A percentile compares a stretch with the other conserved stretches of the same genome.
Conservation (phyloP, 345 rosid species). For the Melaleuca quinquenervia region DNA sequence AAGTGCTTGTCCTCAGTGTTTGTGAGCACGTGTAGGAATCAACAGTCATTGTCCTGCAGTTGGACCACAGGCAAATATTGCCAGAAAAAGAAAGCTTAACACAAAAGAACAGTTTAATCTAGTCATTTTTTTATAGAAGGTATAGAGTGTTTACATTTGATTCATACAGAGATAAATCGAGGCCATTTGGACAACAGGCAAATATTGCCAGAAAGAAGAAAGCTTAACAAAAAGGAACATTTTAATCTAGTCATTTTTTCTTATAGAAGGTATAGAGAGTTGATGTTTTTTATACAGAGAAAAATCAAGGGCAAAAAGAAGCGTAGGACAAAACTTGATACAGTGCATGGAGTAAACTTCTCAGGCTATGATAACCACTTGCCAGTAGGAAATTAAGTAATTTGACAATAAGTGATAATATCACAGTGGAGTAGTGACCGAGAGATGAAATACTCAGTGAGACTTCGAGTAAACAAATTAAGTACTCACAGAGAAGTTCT, state of each 20-base stretch:
- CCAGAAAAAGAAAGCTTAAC: background rate
- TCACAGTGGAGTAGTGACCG: background rate
- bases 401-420: background rate
- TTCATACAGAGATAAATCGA: too few species aligned
- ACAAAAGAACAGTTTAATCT: background rate
- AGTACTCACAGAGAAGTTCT: slow-evolving; percentile 73
- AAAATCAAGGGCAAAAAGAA: background rate
- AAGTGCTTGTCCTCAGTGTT: background rate
- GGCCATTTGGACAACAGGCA: background rate
- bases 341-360: background rate
- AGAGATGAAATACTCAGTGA: background rate
- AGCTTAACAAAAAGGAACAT: background rate
- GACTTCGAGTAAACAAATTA: background rate
- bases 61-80: background rate
- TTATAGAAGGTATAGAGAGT: background rate
- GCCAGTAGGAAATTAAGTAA: background rate
- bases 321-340: background rate
- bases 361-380: background rate
- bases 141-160: background rate
- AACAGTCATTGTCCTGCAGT: background rate
- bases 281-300: too few species aligned
- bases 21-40: background rate
- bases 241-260: background rate
- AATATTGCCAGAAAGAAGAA: background rate
- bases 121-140: background rate